Percentiles rank a stretch among this genome's conserved stretches.
phyloP scores from a whole-genome alignment of 1,139 yeast species.

The Diutina scorzettiae region DNA sequence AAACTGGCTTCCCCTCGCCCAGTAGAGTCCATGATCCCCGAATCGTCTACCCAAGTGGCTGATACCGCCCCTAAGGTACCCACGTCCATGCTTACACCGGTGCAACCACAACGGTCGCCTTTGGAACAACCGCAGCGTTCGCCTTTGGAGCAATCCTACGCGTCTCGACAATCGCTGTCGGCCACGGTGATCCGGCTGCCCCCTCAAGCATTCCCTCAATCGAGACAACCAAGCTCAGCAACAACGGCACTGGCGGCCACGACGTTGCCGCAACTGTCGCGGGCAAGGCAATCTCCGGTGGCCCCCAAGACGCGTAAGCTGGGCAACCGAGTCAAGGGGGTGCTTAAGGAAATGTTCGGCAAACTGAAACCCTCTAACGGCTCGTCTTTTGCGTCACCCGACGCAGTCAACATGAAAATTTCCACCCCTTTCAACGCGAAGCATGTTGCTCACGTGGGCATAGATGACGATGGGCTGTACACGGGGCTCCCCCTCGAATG shows the following conservation, averaged over 20 bases:
- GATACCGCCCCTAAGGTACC: too few species aligned
- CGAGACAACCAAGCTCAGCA: background rate
- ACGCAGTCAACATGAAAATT: slow-evolving; percentile 34
- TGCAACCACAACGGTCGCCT: too few species aligned
- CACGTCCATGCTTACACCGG: too few species aligned
- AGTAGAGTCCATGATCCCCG: too few species aligned
- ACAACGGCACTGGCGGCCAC: background rate
- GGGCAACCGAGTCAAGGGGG: slow-evolving; percentile 29
- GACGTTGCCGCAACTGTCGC: slow-evolving; percentile 3
- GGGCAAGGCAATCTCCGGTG: background rate
- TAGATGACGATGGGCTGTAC: slow-evolving; percentile 77
- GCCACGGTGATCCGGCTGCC: slow-evolving; percentile 5
- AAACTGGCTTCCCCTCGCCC: too few species aligned
- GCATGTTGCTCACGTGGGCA: slow-evolving; percentile 89
- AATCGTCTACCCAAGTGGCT: too few species aligned
- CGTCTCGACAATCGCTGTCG: slow-evolving; percentile 2
- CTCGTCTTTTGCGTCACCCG: background rate
- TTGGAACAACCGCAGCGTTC: too few species aligned
- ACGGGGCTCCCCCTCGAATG: slow-evolving; percentile 90
- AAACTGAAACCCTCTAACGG: slow-evolving; percentile 13
- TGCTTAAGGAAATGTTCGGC: slow-evolving; percentile 30
- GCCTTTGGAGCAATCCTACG: too few species aligned
- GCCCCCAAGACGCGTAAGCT: slow-evolving; percentile 14
- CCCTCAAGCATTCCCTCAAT: background rate
- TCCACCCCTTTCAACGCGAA: slow-evolving; percentile 86